Conservation (phyloP, 164 flowering plant species). For the Annona cherimola region DNA sequence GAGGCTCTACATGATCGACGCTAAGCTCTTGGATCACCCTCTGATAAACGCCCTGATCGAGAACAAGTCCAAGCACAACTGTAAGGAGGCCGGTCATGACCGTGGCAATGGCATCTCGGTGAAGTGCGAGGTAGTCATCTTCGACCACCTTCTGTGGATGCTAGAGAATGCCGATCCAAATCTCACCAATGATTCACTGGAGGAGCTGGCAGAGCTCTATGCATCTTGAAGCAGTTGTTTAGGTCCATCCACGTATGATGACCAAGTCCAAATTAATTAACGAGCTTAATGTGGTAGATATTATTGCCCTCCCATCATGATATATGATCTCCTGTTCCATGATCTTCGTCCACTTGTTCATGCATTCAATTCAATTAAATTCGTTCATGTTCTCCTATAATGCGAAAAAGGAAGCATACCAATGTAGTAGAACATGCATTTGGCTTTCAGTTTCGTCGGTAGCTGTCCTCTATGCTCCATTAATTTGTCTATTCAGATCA, state of each 20-base stretch:
- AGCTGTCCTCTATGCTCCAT: too few species aligned
- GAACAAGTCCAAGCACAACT: slow-evolving; percentile 32
- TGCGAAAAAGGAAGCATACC: neutral
- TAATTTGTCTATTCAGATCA: too few species aligned
- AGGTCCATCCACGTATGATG: neutral
- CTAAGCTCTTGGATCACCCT: slow-evolving; percentile 62
- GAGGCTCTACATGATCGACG: slow-evolving; percentile 45
- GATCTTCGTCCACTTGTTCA: neutral
- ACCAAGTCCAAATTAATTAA: neutral
- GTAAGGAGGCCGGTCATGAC: neutral
- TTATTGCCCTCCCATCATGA: neutral
- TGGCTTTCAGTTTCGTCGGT: too few species aligned
- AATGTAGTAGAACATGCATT: too few species aligned
- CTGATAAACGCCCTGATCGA: slow-evolving; percentile 47
- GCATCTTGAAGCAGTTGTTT: slow-evolving; percentile 16
- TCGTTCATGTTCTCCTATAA: neutral
- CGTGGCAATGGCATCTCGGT: slow-evolving; percentile 23
- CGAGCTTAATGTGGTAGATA: neutral
- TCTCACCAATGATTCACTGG: slow-evolving; percentile 40
- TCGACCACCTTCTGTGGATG: slow-evolving; percentile 92
- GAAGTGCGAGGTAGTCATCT: slow-evolving; percentile 71
- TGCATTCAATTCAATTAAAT: neutral
- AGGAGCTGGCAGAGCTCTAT: slow-evolving; percentile 64
- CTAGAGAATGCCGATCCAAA: slow-evolving; percentile 58
- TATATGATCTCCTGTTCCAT: neutral